Percentiles rank a stretch among this genome's conserved stretches.
These are phyloP conservation scores for Kwoniella shandongensis DNA, from an alignment of 768 basidiomycete genomes.

Conservation along the genomic window DNA sequence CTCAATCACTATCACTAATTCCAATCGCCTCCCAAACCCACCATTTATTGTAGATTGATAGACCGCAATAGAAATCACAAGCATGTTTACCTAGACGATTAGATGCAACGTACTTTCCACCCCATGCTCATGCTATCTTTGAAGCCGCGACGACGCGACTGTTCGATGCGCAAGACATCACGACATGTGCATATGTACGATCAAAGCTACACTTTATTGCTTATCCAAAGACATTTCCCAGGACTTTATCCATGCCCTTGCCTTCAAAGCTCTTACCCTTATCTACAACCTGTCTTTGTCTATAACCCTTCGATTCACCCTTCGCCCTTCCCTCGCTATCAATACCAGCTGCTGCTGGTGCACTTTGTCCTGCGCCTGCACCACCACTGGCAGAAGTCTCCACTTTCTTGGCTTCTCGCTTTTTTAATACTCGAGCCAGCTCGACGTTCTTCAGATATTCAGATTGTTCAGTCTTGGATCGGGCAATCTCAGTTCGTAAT, in stretches of 20 bases:
- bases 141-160: too few relatives aligned
- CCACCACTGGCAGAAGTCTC: slow-evolving; percentile 4
- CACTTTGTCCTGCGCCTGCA: slow-evolving; percentile 8
- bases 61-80: background rate
- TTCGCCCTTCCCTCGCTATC: slow-evolving; percentile 1
- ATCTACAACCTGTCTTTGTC: slow-evolving; percentile 39
- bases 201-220: background rate
- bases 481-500: slow-evolving; percentile 85
- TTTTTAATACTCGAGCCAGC: slow-evolving; percentile 68
- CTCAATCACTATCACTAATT: too few relatives aligned
- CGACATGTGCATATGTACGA: too few relatives aligned
- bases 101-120: too few relatives aligned
- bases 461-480: slow-evolving; percentile 82
- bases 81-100: background rate
- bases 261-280: slow-evolving; percentile 27
- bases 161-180: too few relatives aligned
- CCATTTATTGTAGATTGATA: too few relatives aligned
- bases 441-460: slow-evolving; percentile 95
- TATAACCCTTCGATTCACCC: slow-evolving; percentile 17
- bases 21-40: too few relatives aligned
- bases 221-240: slow-evolving; percentile 49
- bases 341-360: too few relatives aligned
- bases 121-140: too few relatives aligned
- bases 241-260: slow-evolving; percentile 43
- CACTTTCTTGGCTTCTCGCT: slow-evolving; percentile 50